A percentile compares a stretch with the other conserved stretches of the same genome.
phyloP scores from a whole-genome alignment of 176 grass and related monocot species.

The Triticum aestivum region IWGSC_CS_RefSeq_v2.1 NC_057810.1:599082967-599083466 shows the following conservation, averaged over 20 bases:
- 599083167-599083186: not conserved
- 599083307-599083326: slow-evolving; percentile 26
- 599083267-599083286: slow-evolving; percentile 48
- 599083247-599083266: slow-evolving; percentile 41
- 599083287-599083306: slow-evolving; percentile 45
- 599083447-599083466: slow-evolving; percentile 33
- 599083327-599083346: slow-evolving; percentile 32
- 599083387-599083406: slow-evolving; percentile 47
- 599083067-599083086: too few relatives aligned
- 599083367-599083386: slow-evolving; percentile 42
- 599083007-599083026: not conserved
- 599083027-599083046: not conserved
- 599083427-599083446: slow-evolving; percentile 23
- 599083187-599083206: not conserved
- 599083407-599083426: slow-evolving; percentile 13
- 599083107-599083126: not conserved
- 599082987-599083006: not conserved
- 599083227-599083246: not conserved
- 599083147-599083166: not conserved
- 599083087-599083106: too few relatives aligned
- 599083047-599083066: too few relatives aligned
- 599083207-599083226: not conserved
- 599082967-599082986: too few relatives aligned
- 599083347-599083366: slow-evolving; percentile 7
- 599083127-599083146: not conserved